Base-by-base conservation (phyloP, 345 rosid species). In the Limnanthes douglasii region DNA sequence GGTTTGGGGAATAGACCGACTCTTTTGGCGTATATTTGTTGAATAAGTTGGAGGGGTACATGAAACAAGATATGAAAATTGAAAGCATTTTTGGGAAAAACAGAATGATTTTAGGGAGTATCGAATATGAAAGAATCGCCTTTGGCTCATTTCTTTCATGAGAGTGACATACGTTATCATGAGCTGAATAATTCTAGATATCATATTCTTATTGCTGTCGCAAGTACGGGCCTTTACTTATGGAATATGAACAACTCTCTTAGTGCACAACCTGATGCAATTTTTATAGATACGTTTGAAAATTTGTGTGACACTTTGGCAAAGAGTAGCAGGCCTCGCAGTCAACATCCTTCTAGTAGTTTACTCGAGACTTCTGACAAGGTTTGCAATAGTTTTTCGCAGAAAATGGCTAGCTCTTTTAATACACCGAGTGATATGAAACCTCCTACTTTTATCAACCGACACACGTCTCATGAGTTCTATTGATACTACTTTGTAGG, bases 81-180 rank as follows among this genome's bases (percentile, higher is more conserved):
- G n/a, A n/a, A n/a, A 18, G 8, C 15, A 5, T 2, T 40, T 19
- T 33, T 39, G 67, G 60, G 52, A 53, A 32, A 43, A 54, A 45
- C 41, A 32, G 26, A 46, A 42, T 7, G 45, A 44, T 24, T 68
- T 50, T 27, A 60, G 78, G 31, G 51, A 45, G n/a, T 62, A 37
- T 56, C 75, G 14, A 64, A 72, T 42, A 56, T 90, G 34, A 94
- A 75, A 28, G 62, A 85, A 28, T 77, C 78, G 14, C 70, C 85
- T 15, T 84, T 94, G 7, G 52, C 68, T 34, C 79, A 78, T 14
- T 58, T 68, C 52, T 70, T 84, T 59, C 49, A 39, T 46, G 96
- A 65, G 41, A 84, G 96, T 48, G 53, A 72, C 31, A 57, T 80
- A 55, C 71, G 55, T 22, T 73, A 70, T 32, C 75, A 61, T 1